Percentiles rank a stretch among this genome's conserved stretches.
These are phyloP conservation scores for Candida adriatica DNA, from an alignment of 805 yeast genomes.

Conservation along the genomic window DNA sequence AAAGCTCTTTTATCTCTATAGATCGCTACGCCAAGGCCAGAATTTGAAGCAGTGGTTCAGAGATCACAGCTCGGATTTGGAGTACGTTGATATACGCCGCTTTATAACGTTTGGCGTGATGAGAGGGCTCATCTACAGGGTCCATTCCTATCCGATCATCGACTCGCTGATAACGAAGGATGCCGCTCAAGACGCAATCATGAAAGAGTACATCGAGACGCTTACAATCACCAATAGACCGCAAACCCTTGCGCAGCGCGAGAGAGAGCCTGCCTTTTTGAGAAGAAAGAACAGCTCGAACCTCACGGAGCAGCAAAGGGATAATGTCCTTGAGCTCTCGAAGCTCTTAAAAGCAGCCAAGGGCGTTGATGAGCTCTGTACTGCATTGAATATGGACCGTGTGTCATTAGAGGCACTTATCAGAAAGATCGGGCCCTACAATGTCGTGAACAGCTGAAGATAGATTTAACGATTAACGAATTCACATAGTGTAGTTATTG, in stretches of 20 bases:
- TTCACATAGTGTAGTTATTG: too few species aligned
- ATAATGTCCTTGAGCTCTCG: conserved; percentile 11
- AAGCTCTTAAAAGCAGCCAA: conserved; percentile 44
- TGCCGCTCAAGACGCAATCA: conserved; percentile 12
- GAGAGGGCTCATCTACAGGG: conserved; percentile 75
- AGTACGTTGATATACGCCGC: conserved; percentile 72
- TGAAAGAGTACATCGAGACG: conserved; percentile 7
- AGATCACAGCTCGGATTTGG: conserved; percentile 50
- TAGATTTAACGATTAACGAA: too few species aligned
- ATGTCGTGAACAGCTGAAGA: conserved; percentile 32
- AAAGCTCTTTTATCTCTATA: conserved; percentile 62
- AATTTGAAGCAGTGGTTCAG: conserved; percentile 77
- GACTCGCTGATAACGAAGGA: conserved; percentile 16
- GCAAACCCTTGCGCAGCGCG: not conserved
- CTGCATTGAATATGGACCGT: conserved; percentile 53
- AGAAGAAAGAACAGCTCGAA: conserved; percentile 6
- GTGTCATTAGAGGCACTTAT: conserved; percentile 45
- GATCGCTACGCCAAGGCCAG: conserved; percentile 72
- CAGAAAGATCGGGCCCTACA: conserved; percentile 44
- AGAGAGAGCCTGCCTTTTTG: conserved; percentile 1
- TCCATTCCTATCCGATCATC: conserved; percentile 59
- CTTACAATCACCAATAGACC: not conserved
- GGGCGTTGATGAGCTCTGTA: conserved; percentile 62
- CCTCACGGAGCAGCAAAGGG: conserved; percentile 13
- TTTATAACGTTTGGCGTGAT: conserved; percentile 83